Percentiles rank a stretch among this genome's conserved stretches.
Conservation (phyloP, 1,284 basidiomycete genomes). For the Papiliotrema flavescens region DNA sequence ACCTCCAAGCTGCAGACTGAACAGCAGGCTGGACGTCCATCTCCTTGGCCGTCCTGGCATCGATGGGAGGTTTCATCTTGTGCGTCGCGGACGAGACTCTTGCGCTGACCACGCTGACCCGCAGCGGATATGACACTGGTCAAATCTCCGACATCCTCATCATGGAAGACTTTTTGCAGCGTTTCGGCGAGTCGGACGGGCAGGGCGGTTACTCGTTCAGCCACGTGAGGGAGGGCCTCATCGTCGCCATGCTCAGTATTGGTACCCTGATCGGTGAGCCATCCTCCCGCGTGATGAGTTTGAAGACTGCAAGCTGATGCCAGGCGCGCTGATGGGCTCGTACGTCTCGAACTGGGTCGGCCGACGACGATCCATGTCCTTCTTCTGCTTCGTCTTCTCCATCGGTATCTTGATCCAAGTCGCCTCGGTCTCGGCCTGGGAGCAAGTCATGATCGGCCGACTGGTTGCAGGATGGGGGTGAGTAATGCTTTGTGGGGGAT, state of each 20-base stretch:
- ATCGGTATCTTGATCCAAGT: constrained; percentile 53
- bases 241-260: constrained; percentile 61
- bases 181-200: constrained; percentile 19
- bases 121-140: constrained; percentile 56
- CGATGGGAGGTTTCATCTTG: constrained; percentile 75
- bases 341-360: constrained; percentile 63
- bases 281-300: too few relatives aligned
- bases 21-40: constrained; percentile 12
- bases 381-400: constrained; percentile 63
- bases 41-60: constrained; percentile 53
- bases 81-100: constrained; percentile 2
- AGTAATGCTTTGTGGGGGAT: neutral
- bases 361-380: constrained; percentile 65
- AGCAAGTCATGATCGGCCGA: constrained; percentile 58
- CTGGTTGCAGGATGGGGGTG: constrained; percentile 55
- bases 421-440: constrained; percentile 22
- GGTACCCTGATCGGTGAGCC: constrained; percentile 58
- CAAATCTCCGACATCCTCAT: constrained; percentile 73
- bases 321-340: constrained; percentile 57
- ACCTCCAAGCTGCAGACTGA: neutral
- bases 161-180: constrained; percentile 54
- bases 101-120: neutral
- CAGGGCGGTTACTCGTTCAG: constrained; percentile 56
- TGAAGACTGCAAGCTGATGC: too few relatives aligned
- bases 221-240: constrained; percentile 57